These are phyloP conservation scores for Termitomyces sp. DNA, from an alignment of 768 basidiomycete species.

Conservation along the genomic window DNA sequence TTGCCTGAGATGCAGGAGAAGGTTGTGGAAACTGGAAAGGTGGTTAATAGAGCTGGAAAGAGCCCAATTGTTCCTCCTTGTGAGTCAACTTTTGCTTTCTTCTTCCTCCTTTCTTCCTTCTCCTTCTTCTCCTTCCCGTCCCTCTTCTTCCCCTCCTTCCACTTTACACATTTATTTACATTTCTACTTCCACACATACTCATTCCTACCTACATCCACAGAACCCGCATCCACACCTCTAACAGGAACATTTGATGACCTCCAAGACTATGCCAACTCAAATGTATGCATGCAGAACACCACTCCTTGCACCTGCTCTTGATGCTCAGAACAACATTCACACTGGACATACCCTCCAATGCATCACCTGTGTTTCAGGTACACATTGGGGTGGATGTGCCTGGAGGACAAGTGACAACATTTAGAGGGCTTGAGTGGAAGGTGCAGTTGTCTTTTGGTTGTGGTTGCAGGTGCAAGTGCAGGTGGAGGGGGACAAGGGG, in stretches of 20 bases:
- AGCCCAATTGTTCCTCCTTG: slow-evolving; percentile 23
- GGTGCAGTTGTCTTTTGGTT: slow-evolving; percentile 80
- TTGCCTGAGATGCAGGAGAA: slow-evolving; percentile 37
- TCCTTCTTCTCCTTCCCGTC: too few relatives aligned
- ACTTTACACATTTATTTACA: too few relatives aligned
- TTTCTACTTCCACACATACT: too few relatives aligned
- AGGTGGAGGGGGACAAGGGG: slow-evolving; percentile 43
- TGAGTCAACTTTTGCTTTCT: slow-evolving; percentile 16
- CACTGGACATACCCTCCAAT: slow-evolving; percentile 90
- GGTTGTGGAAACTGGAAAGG: slow-evolving; percentile 30
- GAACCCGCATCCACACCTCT: slow-evolving; percentile 16
- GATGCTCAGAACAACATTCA: slow-evolving; percentile 77
- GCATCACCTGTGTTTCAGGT: slow-evolving; percentile 86
- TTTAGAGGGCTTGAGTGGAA: slow-evolving; percentile 89
- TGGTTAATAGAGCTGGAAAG: slow-evolving; percentile 13
- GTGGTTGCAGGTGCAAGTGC: slow-evolving; percentile 55
- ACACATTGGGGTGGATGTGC: slow-evolving; percentile 39
- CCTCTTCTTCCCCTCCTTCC: too few relatives aligned
- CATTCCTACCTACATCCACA: neutral
- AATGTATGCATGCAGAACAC: slow-evolving; percentile 83
- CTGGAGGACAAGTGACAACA: slow-evolving; percentile 19
- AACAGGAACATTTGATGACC: slow-evolving; percentile 39
- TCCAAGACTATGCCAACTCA: slow-evolving; percentile 58
- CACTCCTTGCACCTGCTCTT: slow-evolving; percentile 74
- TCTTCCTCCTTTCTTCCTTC: neutral